A percentile compares a stretch with the other conserved stretches of the same genome.
Evolutionary conservation across 441 rosid species (phyloP).

Genomic region (Croton setiger): DNA sequence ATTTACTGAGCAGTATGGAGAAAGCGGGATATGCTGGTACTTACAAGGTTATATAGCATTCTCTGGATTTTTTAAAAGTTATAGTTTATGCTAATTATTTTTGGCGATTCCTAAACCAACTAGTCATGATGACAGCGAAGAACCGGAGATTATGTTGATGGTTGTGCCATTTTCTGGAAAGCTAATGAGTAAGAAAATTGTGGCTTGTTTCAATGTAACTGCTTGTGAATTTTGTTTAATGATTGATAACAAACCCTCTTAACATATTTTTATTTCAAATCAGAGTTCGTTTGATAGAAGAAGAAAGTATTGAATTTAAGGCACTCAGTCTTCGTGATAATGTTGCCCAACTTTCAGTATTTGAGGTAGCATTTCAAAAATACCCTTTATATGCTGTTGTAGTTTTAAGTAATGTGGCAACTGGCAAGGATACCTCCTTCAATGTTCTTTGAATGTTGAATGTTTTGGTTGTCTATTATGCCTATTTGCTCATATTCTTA

Average conservation of each 20-base stretch:
- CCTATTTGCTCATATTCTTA: too few species aligned
- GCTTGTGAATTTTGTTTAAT: constrained; percentile 1
- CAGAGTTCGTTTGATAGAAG: constrained; percentile 62
- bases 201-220: constrained; percentile 12
- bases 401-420: not conserved
- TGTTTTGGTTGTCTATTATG: not conserved
- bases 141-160: constrained; percentile 67
- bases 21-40: constrained; percentile 66
- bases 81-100: constrained; percentile 2
- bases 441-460: too few species aligned
- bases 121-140: constrained; percentile 56
- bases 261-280: constrained; percentile 2
- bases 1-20: constrained; percentile 44
- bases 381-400: not conserved
- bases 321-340: constrained; percentile 58
- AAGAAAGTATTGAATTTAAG: constrained; percentile 61
- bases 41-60: constrained; percentile 52
- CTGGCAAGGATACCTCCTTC: not conserved
- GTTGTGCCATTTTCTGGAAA: constrained; percentile 82
- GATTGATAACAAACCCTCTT: constrained; percentile 4
- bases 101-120: constrained; percentile 22
- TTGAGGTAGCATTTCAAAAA: constrained; percentile 47
- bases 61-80: not conserved
- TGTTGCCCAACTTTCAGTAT: constrained; percentile 72
- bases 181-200: constrained; percentile 43